phyloP scores from a whole-genome alignment of 495 filamentous ascomycete genomes.

The Lasiosphaeris hirsuta region DNA sequence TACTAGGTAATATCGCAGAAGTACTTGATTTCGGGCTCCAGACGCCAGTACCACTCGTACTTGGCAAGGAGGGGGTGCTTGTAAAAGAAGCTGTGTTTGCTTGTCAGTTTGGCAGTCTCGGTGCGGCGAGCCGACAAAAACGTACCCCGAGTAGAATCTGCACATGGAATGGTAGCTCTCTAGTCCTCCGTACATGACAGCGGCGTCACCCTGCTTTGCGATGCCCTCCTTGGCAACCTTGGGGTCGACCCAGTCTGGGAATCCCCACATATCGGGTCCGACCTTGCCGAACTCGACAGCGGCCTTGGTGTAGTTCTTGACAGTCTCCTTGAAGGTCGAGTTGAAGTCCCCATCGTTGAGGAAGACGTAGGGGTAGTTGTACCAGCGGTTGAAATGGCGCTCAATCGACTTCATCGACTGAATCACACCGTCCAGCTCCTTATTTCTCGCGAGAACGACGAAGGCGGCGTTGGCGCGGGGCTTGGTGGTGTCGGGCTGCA shows the following conservation, averaged over 20 bases:
- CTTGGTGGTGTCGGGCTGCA: constrained; percentile 62
- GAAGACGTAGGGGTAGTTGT: constrained; percentile 98
- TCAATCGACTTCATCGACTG: constrained; percentile 98
- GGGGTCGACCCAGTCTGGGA: constrained; percentile 90
- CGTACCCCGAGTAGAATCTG: constrained; percentile 95
- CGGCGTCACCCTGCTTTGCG: constrained; percentile 89
- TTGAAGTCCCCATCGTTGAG: constrained; percentile 98
- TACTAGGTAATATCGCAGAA: constrained; percentile 99
- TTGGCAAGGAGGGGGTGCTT: constrained; percentile 93
- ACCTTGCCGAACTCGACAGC: constrained; percentile 94
- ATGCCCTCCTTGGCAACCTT: constrained; percentile 95
- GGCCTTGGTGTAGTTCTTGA: constrained; percentile 83
- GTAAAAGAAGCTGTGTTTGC: constrained; percentile 77
- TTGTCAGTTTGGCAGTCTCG: constrained; percentile 15
- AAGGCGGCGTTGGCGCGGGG: constrained; percentile 86
- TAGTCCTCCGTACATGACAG: constrained; percentile 99
- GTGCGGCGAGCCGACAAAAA: background rate
- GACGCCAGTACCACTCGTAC: constrained; percentile 99
- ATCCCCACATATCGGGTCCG: constrained; percentile 88
- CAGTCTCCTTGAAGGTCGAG: constrained; percentile 80
- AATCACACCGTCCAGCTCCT: constrained; percentile 92
- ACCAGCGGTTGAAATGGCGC: constrained; percentile 99
- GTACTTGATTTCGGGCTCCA: constrained; percentile 99
- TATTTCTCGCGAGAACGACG: constrained; percentile 93
- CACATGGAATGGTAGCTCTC: constrained; percentile 99